Evolutionary conservation across 2,329 filamentous ascomycete genomes (phyloP).

Genomic region (Seiridium cupressi): DNA sequence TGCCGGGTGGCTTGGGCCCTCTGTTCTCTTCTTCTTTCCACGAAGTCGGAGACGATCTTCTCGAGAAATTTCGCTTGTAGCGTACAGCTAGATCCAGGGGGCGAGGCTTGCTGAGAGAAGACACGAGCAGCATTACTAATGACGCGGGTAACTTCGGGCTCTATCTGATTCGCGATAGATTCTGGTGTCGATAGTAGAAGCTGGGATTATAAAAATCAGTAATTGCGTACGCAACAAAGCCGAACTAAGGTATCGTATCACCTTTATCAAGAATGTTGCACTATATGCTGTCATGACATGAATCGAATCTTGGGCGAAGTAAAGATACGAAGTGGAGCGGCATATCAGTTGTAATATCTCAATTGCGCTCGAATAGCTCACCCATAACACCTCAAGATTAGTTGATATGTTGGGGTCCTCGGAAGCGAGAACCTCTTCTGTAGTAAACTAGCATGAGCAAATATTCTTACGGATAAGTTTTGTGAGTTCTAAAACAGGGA

Average conservation of each 20-base stretch:
- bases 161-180: not conserved
- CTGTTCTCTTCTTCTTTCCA: not conserved
- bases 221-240: not conserved
- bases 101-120: not conserved
- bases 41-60: not conserved
- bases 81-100: not conserved
- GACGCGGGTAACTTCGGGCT: not conserved
- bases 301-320: conserved; percentile 38
- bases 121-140: not conserved
- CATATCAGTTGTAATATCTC: conserved; percentile 32
- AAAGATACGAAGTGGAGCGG: conserved; percentile 26
- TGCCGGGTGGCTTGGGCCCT: not conserved
- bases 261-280: conserved; percentile 37
- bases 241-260: conserved; percentile 5
- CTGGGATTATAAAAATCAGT: not conserved
- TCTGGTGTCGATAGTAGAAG: not conserved
- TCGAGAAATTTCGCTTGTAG: conserved; percentile 4
- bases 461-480: no score
- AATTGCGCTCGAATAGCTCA: conserved; percentile 29
- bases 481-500: no score
- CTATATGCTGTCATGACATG: conserved; percentile 41
- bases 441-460: no score
- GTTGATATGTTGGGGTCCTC: conserved; percentile 17
- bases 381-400: conserved; percentile 29
- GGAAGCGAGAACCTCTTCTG: conserved; percentile 24